Conservation (phyloP, 2,329 filamentous ascomycete genomes). For the Monosporascus sp. region DNA sequence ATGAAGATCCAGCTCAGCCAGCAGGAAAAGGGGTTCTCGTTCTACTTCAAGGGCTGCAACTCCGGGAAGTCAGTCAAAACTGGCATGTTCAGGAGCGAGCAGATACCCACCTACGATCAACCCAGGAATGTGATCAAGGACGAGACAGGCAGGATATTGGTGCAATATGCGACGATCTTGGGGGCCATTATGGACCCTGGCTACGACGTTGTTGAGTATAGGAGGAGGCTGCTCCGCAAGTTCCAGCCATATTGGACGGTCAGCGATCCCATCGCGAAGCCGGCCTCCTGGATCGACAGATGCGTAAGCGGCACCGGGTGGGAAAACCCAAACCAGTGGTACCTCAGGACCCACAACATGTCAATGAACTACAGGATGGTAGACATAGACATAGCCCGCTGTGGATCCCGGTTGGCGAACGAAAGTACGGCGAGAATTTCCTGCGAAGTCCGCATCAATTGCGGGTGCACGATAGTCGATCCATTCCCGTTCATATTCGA, state of each 20-base stretch:
- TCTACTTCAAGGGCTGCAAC: constrained; percentile 19
- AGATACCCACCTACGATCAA: neutral
- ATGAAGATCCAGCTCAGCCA: constrained; percentile 19
- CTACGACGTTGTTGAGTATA: constrained; percentile 3
- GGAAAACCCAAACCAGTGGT: constrained; percentile 6
- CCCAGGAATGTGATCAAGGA: constrained; percentile 2
- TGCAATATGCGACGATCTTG: constrained; percentile 7
- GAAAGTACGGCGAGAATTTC: constrained; percentile 15
- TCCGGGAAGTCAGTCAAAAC: constrained; percentile 5
- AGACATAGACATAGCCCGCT: constrained; percentile 4
- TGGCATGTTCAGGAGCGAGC: constrained; percentile 4
- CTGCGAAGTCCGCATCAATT: constrained; percentile 18
- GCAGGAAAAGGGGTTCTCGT: constrained; percentile 16
- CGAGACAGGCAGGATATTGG: constrained; percentile 8
- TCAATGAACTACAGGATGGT: constrained; percentile 16
- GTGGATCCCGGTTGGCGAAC: constrained; percentile 17
- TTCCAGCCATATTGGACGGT: constrained; percentile 8
- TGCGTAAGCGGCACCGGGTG: constrained; percentile 16
- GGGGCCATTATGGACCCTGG: constrained; percentile 5
- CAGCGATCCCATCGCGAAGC: constrained; percentile 7
- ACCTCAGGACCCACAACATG: constrained; percentile 15
- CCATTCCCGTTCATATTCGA: constrained; percentile 19
- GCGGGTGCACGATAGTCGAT: constrained; percentile 18
- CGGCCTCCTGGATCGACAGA: constrained; percentile 4
- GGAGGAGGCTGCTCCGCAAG: constrained; percentile 1